Percentiles rank a stretch among this genome's conserved stretches.
Evolutionary conservation across 2,329 filamentous ascomycete species (phyloP).

Genomic region (Apiospora koreana): DNA sequence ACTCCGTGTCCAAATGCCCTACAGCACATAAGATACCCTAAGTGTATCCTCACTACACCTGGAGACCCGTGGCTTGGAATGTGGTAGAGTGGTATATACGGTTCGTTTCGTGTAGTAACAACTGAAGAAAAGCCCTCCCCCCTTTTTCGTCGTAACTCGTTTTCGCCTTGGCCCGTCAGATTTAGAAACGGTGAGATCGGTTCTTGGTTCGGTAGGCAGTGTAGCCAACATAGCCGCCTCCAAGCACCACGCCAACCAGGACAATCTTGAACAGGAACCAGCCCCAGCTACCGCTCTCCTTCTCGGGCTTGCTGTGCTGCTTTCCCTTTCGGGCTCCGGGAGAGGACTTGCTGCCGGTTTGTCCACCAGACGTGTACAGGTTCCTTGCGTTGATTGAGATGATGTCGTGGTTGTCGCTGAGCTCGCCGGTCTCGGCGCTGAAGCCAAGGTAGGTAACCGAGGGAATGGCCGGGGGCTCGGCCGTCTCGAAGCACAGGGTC

Average conservation of each 20-base stretch:
- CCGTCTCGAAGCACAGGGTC: constrained; percentile 83
- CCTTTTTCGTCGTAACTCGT: constrained; percentile 1
- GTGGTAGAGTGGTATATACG: constrained; percentile 4
- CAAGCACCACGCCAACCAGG: constrained; percentile 69
- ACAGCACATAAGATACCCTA: background rate
- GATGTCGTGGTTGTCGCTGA: constrained; percentile 98
- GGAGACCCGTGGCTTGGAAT: background rate
- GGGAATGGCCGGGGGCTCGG: constrained; percentile 74
- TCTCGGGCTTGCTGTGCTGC: constrained; percentile 36
- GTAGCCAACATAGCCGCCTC: constrained; percentile 80
- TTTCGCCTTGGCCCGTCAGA: background rate
- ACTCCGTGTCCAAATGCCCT: background rate
- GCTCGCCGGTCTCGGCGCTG: constrained; percentile 89
- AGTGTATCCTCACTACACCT: background rate
- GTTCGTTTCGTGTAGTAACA: background rate
- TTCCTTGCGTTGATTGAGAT: constrained; percentile 85
- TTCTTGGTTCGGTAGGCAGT: constrained; percentile 75
- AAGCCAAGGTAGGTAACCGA: constrained; percentile 74
- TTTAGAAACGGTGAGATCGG: constrained; percentile 57
- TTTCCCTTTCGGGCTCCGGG: constrained; percentile 40
- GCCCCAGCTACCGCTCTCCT: constrained; percentile 54
- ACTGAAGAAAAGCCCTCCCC: background rate
- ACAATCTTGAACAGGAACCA: constrained; percentile 80
- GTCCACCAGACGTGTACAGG: constrained; percentile 69
- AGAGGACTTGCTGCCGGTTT: constrained; percentile 38